phyloP scores from a whole-genome alignment of 495 filamentous ascomycete species.

The Neurospora sp. region DNA sequence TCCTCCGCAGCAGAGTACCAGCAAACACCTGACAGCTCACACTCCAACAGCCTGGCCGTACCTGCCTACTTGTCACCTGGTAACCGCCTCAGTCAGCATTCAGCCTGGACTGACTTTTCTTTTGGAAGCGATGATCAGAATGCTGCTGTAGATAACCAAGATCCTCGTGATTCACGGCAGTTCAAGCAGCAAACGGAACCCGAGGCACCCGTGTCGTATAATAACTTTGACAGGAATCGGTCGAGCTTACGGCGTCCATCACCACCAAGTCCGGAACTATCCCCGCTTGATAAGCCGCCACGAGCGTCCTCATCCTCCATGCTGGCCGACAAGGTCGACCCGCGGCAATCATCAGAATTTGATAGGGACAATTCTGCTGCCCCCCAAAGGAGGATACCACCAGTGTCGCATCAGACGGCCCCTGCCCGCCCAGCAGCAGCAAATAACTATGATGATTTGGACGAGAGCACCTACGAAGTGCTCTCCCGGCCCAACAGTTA shows the following conservation, averaged over 20 bases:
- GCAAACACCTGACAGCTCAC: conserved; percentile 17
- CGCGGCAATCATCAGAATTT: conserved; percentile 27
- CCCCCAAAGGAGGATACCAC: conserved; percentile 12
- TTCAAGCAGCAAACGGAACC: background rate
- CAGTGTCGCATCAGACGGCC: conserved; percentile 27
- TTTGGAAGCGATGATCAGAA: conserved; percentile 38
- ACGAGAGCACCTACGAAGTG: conserved; percentile 28
- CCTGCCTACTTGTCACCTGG: conserved; percentile 33
- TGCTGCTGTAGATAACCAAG: conserved; percentile 5
- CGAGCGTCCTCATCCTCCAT: conserved; percentile 11
- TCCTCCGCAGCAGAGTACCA: conserved; percentile 15
- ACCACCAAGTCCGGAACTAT: conserved; percentile 16
- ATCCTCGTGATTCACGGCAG: background rate
- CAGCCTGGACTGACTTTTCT: conserved; percentile 48
- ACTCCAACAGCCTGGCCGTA: conserved; percentile 29
- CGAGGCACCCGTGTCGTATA: background rate
- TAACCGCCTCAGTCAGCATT: conserved; percentile 41
- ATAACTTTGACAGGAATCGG: background rate
- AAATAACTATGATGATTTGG: conserved; percentile 9
- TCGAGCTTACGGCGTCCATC: conserved; percentile 10
- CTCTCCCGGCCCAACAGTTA: conserved; percentile 35
- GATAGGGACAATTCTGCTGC: conserved; percentile 10
- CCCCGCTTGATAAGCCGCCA: conserved; percentile 14
- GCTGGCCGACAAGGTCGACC: conserved; percentile 11
- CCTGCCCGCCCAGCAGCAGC: conserved; percentile 15